phyloP scores from a whole-genome alignment of 192 early-diverging fungal species.

The Anaeromyces robustus region DNA sequence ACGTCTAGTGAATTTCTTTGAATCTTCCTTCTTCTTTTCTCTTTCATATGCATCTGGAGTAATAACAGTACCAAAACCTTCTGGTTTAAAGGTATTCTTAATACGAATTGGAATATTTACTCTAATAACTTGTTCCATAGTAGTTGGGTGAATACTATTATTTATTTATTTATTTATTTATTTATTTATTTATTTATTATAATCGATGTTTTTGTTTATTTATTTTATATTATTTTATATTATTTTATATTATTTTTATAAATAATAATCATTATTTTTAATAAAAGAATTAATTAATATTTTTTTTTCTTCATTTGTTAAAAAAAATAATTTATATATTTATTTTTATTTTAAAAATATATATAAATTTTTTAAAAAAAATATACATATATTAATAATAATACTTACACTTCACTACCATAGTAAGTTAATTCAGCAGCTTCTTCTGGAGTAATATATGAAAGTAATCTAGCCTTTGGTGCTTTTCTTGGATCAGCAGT shows the following conservation, averaged over 20 bases:
- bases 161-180: slow-evolving; percentile 17
- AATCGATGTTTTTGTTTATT: too few relatives aligned
- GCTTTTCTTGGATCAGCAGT: slow-evolving; percentile 98
- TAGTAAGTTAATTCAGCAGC: slow-evolving; percentile 77
- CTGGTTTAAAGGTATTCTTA: slow-evolving; percentile 93
- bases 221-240: too few relatives aligned
- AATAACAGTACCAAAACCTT: slow-evolving; percentile 83
- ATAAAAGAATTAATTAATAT: too few relatives aligned
- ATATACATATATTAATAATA: not conserved
- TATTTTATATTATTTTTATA: too few relatives aligned
- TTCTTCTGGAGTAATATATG: slow-evolving; percentile 92
- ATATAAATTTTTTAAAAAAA: too few relatives aligned
- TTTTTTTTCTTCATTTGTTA: too few relatives aligned
- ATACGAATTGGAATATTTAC: slow-evolving; percentile 94
- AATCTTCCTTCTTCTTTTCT: slow-evolving; percentile 12
- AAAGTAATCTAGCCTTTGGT: slow-evolving; percentile 61
- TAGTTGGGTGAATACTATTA: slow-evolving; percentile 96
- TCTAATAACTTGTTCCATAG: slow-evolving; percentile 98
- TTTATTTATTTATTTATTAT: slow-evolving; percentile 2
- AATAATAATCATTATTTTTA: too few relatives aligned
- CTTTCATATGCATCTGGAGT: slow-evolving; percentile 47
- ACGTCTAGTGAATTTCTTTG: not conserved
- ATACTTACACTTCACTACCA: not conserved
- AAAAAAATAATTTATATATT: too few relatives aligned
- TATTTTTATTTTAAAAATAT: too few relatives aligned